Percentiles rank a stretch among this genome's conserved stretches.
These are phyloP conservation scores for Umbelopsis sp. DNA, from an alignment of 192 early-diverging fungal species.

Conservation along the genomic window DNA sequence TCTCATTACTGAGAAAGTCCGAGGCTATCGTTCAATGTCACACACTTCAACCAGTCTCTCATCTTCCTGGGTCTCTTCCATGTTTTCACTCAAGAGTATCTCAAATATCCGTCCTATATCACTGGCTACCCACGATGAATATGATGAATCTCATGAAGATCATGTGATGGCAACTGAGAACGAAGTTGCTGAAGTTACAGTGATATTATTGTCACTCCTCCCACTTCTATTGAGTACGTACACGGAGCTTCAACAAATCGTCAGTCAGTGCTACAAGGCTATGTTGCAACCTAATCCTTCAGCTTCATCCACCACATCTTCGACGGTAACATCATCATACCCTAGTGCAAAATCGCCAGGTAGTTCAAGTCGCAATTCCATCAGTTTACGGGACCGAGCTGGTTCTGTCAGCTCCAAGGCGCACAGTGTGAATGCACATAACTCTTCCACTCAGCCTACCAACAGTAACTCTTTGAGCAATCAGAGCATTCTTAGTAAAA, in stretches of 20 bases:
- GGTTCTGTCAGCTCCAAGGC: conserved; percentile 23
- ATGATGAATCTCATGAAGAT: conserved; percentile 21
- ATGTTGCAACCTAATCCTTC: conserved; percentile 1
- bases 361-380: conserved; percentile 18
- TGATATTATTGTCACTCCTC: conserved; percentile 21
- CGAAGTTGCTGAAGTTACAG: conserved; percentile 17
- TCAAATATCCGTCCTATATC: conserved; percentile 18
- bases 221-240: conserved; percentile 34
- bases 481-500: conserved; percentile 13
- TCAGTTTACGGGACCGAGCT: conserved; percentile 29
- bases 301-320: neutral
- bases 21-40: conserved; percentile 24
- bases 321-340: neutral
- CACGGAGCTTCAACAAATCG: conserved; percentile 30
- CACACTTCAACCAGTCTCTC: conserved; percentile 18
- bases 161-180: neutral
- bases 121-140: conserved; percentile 2
- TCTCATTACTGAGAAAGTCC: conserved; percentile 38
- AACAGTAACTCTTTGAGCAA: neutral
- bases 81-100: conserved; percentile 5
- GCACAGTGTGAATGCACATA: neutral
- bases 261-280: conserved; percentile 5
- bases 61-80: conserved; percentile 25
- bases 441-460: neutral
- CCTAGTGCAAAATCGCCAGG: neutral